Evolutionary conservation across 176 grass and related monocot species (phyloP), one percentile per base, ranked within the genome.

Genomic region (Aegilops longissima): DNA sequence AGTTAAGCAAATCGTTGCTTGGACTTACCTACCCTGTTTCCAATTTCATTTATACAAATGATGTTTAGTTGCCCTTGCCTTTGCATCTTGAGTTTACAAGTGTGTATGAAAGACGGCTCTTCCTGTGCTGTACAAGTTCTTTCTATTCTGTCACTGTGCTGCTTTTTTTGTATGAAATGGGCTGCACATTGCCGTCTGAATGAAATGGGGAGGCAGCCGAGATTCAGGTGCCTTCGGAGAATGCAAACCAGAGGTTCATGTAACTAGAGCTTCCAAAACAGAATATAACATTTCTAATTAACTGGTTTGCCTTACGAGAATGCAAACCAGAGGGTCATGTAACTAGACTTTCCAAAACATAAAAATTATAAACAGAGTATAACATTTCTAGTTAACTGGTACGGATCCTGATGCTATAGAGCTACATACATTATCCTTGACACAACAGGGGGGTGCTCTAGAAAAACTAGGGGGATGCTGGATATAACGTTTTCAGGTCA

Each of bases 11-110:
- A 54, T 62, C 2, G 5, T 23, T 21, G 8, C 36, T 76, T 78
- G 51, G 79, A 85, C 61, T 16, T 63, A 10, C 63, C 8, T 77
- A 6, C 30, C 23, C 34, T 70, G 58, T 80, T 76, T 80, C 80
- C 12, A 68, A 1, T 67, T 77, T 56, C 36, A 2, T 70, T 31
- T 9, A 56, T 70, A 64, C n/a, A 31, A 39, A 40, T 9, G 12
- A 2, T 71, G 23, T 52, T 36, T 29, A 39, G 20, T 24, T 63
- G 31, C 3, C 24, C 3, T 23, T 77, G 58, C 59, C 25, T 8
- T 58, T 21, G 18, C 54, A 8, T 74, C 13, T 47, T 74, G 11
- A 68, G 39, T 36, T 17, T 27, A 49, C 38, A 16, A 14, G 30
- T 29, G 40, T 29, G 52, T 67, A 47, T 0, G 21, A 38, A 85